Base-by-base conservation (phyloP, 306 rosid genomes). In the Citrullus amarus region DNA sequence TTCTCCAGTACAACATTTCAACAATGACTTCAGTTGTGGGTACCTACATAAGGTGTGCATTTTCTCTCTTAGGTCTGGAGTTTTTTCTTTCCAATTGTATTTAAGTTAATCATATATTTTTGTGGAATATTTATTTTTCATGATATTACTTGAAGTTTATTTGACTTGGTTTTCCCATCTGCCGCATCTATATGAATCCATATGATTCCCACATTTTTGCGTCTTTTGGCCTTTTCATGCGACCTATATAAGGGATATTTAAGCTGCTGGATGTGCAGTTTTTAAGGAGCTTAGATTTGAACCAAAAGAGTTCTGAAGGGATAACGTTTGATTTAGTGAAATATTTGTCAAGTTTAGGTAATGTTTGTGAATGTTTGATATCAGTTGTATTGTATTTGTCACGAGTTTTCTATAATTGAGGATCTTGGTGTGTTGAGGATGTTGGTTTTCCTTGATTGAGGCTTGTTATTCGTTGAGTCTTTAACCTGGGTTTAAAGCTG, bases 251-350 rank as follows among this genome's bases (percentile, higher is more conserved):
- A 71, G 57, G 20, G 57, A 16, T 48, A 48, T 12, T 48, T 48
- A 48, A 62, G 90, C 91, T 15, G 98, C 99, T 0, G 98, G 90
- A 87, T 93, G 91, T 83, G 93, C 91, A 36, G 96, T 96, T 84
- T 93, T 96, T 81, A 91, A 90, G 78, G 99, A 92, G 84, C 99
- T 96, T 81, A 88, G 93, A 61, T 91, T 92, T 85, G 87, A 92
- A 85, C 99, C 98, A 0, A 93, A 90, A 85, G 99, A 93, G 99
- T 96, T 48, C 3, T 48, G 5, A 48, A 13, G n/a, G 57, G 20
- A 15, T 3, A 50, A 7, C 76, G 25, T 22, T 22, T 44, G 9
- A 46, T 44, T 44, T 69, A 20, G 10, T 68, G 55, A 43, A 43
- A 41, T 32, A 36, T 71, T 48, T 48, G 53, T 5, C 9, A 53